Conservation (phyloP, 306 rosid species). For the Potentilla sterilis region DNA sequence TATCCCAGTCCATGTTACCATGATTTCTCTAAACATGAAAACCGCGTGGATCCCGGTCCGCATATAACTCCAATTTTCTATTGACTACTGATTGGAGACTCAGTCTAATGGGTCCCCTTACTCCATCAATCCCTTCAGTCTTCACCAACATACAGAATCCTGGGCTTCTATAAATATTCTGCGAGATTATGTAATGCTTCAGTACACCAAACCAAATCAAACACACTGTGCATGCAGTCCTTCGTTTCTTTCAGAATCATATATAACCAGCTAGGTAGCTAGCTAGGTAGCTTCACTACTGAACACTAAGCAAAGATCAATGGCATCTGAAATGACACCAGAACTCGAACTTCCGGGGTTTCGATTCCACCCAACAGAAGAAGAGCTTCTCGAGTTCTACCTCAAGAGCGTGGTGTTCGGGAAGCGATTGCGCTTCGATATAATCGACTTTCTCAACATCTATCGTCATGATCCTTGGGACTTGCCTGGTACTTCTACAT, state of each 20-base stretch:
- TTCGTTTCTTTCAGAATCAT: neutral
- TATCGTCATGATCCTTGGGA: constrained; percentile 85
- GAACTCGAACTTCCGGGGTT: constrained; percentile 81
- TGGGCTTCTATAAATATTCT: constrained; percentile 5
- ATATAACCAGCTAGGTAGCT: neutral
- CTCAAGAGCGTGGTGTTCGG: constrained; percentile 70
- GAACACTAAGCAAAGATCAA: neutral
- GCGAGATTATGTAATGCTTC: neutral
- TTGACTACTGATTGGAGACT: constrained; percentile 22
- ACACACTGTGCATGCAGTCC: neutral
- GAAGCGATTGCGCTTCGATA: constrained; percentile 54
- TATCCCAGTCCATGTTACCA: constrained; percentile 3
- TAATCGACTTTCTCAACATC: constrained; percentile 77
- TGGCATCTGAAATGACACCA: constrained; percentile 36
- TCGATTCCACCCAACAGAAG: constrained; percentile 92
- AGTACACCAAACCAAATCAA: constrained; percentile 4
- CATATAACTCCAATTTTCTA: neutral
- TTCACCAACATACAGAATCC: constrained; percentile 12
- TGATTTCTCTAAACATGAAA: constrained; percentile 30
- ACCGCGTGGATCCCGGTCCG: constrained; percentile 58
- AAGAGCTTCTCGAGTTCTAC: constrained; percentile 86
- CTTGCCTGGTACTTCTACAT: constrained; percentile 59
- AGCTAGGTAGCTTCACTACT: neutral
- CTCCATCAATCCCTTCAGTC: neutral
- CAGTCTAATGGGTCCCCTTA: constrained; percentile 13